Conservation (phyloP, 495 filamentous ascomycete genomes). For the Evansstolkia leycettana region DNA sequence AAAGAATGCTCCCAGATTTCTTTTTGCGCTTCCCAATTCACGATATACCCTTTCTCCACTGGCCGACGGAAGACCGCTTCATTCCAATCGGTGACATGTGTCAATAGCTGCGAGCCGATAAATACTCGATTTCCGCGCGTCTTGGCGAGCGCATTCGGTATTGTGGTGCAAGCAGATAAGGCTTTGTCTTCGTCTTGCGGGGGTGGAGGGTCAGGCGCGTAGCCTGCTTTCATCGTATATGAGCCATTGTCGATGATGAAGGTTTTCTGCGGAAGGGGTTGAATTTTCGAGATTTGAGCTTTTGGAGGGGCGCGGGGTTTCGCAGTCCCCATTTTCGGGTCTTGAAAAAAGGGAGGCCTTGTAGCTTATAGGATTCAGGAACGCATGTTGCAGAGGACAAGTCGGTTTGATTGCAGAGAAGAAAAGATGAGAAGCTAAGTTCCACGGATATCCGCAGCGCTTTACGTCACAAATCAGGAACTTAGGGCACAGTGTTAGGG, state of each 20-base stretch:
- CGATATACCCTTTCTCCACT: constrained; percentile 88
- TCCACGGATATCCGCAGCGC: not conserved
- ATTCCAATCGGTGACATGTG: constrained; percentile 75
- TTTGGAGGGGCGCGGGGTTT: constrained; percentile 27
- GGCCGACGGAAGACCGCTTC: constrained; percentile 80
- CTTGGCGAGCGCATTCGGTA: constrained; percentile 82
- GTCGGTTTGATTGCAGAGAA: too few relatives aligned
- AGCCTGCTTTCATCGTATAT: constrained; percentile 87
- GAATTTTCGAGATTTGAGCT: constrained; percentile 12
- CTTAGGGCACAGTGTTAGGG: constrained; percentile 18
- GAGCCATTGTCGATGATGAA: constrained; percentile 92
- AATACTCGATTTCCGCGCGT: constrained; percentile 68
- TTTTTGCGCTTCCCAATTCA: constrained; percentile 94
- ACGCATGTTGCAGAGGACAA: constrained; percentile 2
- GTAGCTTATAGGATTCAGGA: too few relatives aligned
- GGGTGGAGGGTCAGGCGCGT: constrained; percentile 35
- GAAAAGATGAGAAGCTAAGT: not conserved
- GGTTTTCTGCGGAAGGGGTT: constrained; percentile 46
- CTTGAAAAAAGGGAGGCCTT: not conserved
- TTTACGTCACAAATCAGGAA: constrained; percentile 10
- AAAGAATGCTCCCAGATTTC: constrained; percentile 93
- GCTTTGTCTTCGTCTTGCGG: constrained; percentile 28
- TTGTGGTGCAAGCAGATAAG: constrained; percentile 43
- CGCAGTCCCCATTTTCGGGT: constrained; percentile 20
- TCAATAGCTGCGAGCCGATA: constrained; percentile 63